These are phyloP conservation scores for Paecilomyces niveus DNA, from an alignment of 2,329 filamentous ascomycete genomes.

Conservation along the genomic window DNA sequence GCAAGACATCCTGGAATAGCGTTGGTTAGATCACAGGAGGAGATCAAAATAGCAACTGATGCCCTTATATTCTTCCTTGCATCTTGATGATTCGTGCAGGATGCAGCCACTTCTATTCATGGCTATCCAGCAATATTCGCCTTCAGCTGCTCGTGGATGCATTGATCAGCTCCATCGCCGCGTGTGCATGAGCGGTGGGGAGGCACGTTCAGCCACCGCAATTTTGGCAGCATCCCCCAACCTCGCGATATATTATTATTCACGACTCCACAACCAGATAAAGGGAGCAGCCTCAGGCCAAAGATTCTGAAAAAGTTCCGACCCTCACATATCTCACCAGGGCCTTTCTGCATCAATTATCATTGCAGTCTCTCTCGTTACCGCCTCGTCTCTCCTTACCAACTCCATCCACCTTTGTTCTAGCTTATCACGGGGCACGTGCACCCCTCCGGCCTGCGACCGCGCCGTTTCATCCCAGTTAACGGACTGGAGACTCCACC, in stretches of 20 bases:
- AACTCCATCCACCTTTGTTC: not conserved
- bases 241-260: slow-evolving; percentile 12
- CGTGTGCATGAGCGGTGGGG: slow-evolving; percentile 14
- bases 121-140: not conserved
- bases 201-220: slow-evolving; percentile 26
- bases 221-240: slow-evolving; percentile 17
- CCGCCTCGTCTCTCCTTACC: not conserved
- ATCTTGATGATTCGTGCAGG: not conserved
- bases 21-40: too few relatives aligned
- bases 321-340: not conserved
- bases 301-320: not conserved
- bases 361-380: not conserved
- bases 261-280: not conserved
- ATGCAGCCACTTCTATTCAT: not conserved
- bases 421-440: not conserved
- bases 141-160: not conserved
- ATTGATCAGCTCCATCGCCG: slow-evolving; percentile 1
- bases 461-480: not conserved
- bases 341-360: not conserved
- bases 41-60: not conserved
- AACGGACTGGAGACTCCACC: not conserved
- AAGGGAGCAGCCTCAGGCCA: not conserved
- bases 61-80: not conserved
- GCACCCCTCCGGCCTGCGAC: not conserved
- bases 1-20: too few relatives aligned